phyloP scores from a whole-genome alignment of 2,329 filamentous ascomycete species.

The Diaporthe sp. region DNA sequence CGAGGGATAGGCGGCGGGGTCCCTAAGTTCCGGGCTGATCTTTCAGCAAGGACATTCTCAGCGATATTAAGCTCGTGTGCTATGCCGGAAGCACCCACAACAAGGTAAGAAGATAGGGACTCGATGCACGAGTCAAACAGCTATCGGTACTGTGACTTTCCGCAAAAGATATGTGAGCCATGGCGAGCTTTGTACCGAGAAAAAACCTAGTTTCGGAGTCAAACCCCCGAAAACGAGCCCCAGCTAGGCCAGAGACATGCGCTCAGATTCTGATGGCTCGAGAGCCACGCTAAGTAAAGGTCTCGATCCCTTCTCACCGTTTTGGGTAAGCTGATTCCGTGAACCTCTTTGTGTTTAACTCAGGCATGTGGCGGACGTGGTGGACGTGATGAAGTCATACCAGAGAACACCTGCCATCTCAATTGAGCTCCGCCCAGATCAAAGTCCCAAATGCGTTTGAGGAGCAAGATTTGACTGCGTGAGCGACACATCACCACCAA shows the following conservation, averaged over 20 bases:
- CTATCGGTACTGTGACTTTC: background rate
- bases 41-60: background rate
- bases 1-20: background rate
- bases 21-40: too few species aligned
- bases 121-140: background rate
- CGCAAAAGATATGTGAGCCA: background rate
- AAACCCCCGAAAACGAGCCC: background rate
- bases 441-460: background rate
- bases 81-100: background rate
- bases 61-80: background rate
- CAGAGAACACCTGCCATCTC: background rate
- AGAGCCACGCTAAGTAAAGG: constrained; percentile 3
- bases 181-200: background rate
- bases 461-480: background rate
- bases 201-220: background rate
- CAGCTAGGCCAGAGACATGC: constrained; percentile 6
- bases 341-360: background rate
- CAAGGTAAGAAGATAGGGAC: background rate
- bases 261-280: background rate
- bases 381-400: background rate
- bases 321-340: constrained; percentile 13
- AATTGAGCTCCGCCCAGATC: background rate
- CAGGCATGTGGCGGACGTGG: background rate
- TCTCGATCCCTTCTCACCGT: background rate
- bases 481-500: background rate